These are phyloP conservation scores for Echeveria elegans DNA, from an alignment of 164 flowering plant species.

Conservation along the genomic window DNA sequence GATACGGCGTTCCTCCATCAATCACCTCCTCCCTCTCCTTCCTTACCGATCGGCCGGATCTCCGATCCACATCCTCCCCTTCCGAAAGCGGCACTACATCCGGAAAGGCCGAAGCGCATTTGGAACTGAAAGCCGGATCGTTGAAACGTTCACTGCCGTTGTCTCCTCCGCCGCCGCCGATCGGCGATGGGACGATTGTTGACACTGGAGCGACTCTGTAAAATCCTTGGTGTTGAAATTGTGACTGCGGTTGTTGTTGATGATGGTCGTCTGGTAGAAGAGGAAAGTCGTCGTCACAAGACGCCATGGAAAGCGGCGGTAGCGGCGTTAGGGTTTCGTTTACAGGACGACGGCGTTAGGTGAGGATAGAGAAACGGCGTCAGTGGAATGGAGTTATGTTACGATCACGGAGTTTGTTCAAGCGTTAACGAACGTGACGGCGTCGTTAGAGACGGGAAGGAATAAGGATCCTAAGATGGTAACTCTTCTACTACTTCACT, in stretches of 20 bases:
- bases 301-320: constrained; percentile 31
- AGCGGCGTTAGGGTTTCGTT: constrained; percentile 26
- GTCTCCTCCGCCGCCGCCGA: constrained; percentile 19
- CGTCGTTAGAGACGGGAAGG: too few species aligned
- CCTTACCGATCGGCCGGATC: constrained; percentile 34
- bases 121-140: constrained; percentile 25
- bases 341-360: constrained; percentile 47
- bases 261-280: constrained; percentile 35
- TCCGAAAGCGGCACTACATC: constrained; percentile 24
- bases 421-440: not conserved
- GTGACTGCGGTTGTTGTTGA: constrained; percentile 14
- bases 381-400: constrained; percentile 6
- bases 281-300: constrained; percentile 59
- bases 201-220: constrained; percentile 18
- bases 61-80: constrained; percentile 19
- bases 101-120: constrained; percentile 19
- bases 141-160: constrained; percentile 22
- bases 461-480: too few species aligned
- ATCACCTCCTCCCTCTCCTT: constrained; percentile 48
- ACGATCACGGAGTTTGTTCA: constrained; percentile 22
- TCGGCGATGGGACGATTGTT: constrained; percentile 15
- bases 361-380: constrained; percentile 11
- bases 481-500: too few species aligned
- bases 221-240: constrained; percentile 23
- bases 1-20: constrained; percentile 34